phyloP scores from a whole-genome alignment of 2,329 filamentous ascomycete species.

The Fusarium temperatum region DNA sequence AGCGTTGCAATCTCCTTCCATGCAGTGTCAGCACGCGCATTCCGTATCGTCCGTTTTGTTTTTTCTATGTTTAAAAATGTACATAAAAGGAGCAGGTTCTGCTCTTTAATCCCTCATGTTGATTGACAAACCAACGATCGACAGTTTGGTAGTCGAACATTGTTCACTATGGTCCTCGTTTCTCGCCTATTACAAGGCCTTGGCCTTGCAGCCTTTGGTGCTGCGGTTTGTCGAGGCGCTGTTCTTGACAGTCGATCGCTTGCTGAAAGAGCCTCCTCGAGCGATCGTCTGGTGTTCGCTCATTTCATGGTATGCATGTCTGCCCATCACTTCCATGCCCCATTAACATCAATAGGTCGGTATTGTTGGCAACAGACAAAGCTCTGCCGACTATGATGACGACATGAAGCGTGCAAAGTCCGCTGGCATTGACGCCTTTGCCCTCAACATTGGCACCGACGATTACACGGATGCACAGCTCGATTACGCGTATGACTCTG shows the following conservation, averaged over 20 bases:
- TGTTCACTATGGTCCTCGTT: constrained; percentile 9
- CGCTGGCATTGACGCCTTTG: constrained; percentile 58
- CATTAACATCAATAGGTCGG: constrained; percentile 48
- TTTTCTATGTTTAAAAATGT: neutral
- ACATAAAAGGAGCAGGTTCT: neutral
- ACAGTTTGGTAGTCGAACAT: neutral
- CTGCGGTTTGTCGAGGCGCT: neutral
- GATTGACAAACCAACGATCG: no score
- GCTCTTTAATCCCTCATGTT: neutral
- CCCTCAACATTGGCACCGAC: constrained; percentile 60
- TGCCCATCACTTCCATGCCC: fast-evolving
- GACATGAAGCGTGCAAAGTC: constrained; percentile 57
- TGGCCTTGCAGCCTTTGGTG: constrained; percentile 11
- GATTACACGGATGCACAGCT: constrained; percentile 57
- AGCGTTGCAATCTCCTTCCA: neutral
- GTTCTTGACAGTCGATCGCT: constrained; percentile 7
- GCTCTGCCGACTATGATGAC: constrained; percentile 55
- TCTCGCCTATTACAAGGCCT: constrained; percentile 8
- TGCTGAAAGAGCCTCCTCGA: constrained; percentile 13
- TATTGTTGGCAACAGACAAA: constrained; percentile 54
- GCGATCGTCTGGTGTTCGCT: constrained; percentile 27
- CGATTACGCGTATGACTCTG: constrained; percentile 58
- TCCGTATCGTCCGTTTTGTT: neutral
- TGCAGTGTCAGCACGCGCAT: neutral
- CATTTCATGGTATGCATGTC: constrained; percentile 26